Base-by-base conservation (phyloP, 176 grass and related monocot species). In the Aegilops tauschii region DNA sequence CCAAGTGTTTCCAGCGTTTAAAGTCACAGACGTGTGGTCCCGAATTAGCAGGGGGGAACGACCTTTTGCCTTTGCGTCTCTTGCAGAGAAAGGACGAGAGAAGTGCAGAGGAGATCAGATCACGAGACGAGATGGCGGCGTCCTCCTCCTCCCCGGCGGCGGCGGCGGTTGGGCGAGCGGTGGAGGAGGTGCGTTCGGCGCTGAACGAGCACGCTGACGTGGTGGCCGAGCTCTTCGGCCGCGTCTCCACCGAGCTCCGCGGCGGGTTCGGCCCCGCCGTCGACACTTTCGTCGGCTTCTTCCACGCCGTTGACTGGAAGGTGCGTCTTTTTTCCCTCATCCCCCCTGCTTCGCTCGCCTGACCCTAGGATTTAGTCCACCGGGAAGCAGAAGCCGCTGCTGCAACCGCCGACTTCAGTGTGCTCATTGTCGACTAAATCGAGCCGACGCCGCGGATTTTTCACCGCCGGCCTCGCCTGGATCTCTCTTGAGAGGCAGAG, bases 281-380 rank as follows among this genome's bases (percentile, higher is more conserved):
- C 47, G 90, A 98, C 83, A 80, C 91, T 42, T 91, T 98, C 86
- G 1, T 98, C 71, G 91, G 93, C 0, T 98, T 96, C 93, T 96
- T 98, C 90, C 96, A 95, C 82, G 91, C 92, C 82, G 86, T 98
- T 63, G 86, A 98, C 84, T 98, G 96, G 96, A 96, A 95, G 93
- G 93, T 98, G 9, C 29, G 12, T 2, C 9, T 23, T 47, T 45
- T 65, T 4, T 12, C n/a, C 21, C 29, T 52, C 7, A 7, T 13
- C 23, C 44, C 36, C 45, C 28, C 11, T 74, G 35, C 37, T 40
- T 59, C 16, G 1, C 68, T 20, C 50, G 9, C 10, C 4, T 44
- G 3, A 9, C 3, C 52, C 27, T 63, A 6, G 32, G 35, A 14
- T 3, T 73, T 42, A 23, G 42, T 28, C 36, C 61, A 45, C 25